Evolutionary conservation across 1,284 basidiomycete species (phyloP).

Genomic region (Taiwanofungus camphoratus): DNA sequence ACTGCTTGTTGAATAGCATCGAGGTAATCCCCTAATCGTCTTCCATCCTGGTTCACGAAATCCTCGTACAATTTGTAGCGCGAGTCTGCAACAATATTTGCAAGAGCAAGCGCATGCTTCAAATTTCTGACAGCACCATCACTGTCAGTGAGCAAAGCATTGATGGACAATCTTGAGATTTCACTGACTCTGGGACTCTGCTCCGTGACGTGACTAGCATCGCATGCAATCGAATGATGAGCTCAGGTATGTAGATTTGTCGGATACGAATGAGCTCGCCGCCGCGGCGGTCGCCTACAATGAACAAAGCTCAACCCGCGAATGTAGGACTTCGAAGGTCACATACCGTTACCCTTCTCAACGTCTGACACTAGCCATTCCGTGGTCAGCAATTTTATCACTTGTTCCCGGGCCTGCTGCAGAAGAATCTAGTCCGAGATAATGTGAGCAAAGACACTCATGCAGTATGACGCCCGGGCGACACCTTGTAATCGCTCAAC

Average conservation of each 20-base stretch:
- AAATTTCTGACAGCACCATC: slow-evolving; percentile 62
- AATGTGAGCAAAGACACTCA: too few species aligned
- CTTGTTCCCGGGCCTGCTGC: slow-evolving; percentile 53
- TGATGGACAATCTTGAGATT: too few species aligned
- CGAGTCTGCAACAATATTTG: slow-evolving; percentile 86
- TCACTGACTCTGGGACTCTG: slow-evolving; percentile 66
- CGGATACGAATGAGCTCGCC: slow-evolving; percentile 77
- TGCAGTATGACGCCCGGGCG: background rate
- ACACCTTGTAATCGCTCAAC: slow-evolving; percentile 59
- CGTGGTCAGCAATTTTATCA: slow-evolving; percentile 62
- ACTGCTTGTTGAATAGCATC: slow-evolving; percentile 65
- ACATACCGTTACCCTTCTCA: slow-evolving; percentile 37
- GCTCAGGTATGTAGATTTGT: slow-evolving; percentile 87
- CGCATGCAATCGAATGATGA: slow-evolving; percentile 82
- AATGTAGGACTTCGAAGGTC: too few species aligned
- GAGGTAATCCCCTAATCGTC: slow-evolving; percentile 66
- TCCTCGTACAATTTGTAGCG: slow-evolving; percentile 85
- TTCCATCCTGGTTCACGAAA: slow-evolving; percentile 61
- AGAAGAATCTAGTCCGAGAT: slow-evolving; percentile 52
- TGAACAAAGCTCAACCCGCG: too few species aligned
- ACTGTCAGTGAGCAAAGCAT: too few species aligned
- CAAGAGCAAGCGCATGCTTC: slow-evolving; percentile 71
- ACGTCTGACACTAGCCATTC: slow-evolving; percentile 67
- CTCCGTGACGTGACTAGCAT: slow-evolving; percentile 64
- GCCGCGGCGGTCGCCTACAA: slow-evolving; percentile 53